Evolutionary conservation across 75 land plant genomes (phyloP).

Genomic region (Isoetes taiwanensis): DNA sequence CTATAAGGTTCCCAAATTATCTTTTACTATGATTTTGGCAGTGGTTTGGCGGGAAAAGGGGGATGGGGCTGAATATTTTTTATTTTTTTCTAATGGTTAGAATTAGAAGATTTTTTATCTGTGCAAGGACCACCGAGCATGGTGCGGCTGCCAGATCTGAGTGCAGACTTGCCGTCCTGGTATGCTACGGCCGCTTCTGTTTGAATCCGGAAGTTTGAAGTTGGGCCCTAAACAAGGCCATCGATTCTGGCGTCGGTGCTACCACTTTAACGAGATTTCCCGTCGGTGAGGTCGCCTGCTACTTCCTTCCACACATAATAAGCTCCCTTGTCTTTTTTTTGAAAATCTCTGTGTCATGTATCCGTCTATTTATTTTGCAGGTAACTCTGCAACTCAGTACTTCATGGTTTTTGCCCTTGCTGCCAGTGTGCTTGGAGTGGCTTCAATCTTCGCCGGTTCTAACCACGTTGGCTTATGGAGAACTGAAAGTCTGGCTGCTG

Average conservation of each 20-base stretch:
- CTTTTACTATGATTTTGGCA: too few relatives aligned
- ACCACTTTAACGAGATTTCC: neutral
- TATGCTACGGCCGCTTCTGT: too few relatives aligned
- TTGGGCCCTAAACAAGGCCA: conserved; percentile 1
- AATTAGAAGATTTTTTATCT: too few relatives aligned
- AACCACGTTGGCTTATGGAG: conserved; percentile 1
- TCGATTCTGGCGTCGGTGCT: conserved; percentile 2
- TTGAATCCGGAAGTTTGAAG: too few relatives aligned
- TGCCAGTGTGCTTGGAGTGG: neutral
- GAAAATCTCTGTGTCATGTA: neutral
- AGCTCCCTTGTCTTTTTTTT: too few relatives aligned
- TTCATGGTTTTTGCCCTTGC: neutral
- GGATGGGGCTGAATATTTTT: too few relatives aligned
- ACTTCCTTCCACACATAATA: neutral
- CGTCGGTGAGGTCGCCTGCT: neutral
- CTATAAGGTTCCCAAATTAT: too few relatives aligned
- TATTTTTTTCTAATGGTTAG: too few relatives aligned
- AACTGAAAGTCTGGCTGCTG: neutral
- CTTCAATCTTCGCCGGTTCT: neutral
- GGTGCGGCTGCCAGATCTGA: too few relatives aligned
- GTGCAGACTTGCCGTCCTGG: too few relatives aligned
- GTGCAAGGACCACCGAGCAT: too few relatives aligned
- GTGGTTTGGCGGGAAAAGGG: too few relatives aligned
- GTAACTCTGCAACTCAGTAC: neutral
- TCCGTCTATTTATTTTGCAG: neutral